Evolutionary conservation across 352 stramenopile species (phyloP).

Genomic region (Pilasporangium apinafurcum): DNA sequence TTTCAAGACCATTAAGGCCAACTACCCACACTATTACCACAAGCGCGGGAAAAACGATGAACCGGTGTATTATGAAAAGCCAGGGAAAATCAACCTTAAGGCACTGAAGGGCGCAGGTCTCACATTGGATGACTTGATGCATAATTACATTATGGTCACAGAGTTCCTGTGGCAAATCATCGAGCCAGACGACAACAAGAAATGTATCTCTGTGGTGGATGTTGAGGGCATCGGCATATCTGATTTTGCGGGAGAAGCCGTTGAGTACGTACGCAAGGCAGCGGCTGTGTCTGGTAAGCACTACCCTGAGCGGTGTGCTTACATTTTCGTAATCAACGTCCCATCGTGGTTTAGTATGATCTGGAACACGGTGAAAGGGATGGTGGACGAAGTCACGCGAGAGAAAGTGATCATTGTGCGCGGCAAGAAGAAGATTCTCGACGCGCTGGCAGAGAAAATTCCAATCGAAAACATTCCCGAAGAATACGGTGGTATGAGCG

Average conservation of each 20-base stretch:
- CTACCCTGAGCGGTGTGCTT: slow-evolving; percentile 90
- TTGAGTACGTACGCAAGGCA: slow-evolving; percentile 81
- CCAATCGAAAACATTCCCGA: slow-evolving; percentile 71
- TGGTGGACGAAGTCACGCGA: slow-evolving; percentile 91
- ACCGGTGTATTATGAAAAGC: slow-evolving; percentile 86
- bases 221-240: slow-evolving; percentile 80
- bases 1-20: slow-evolving; percentile 86
- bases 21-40: slow-evolving; percentile 90
- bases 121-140: slow-evolving; percentile 74
- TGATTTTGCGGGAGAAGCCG: slow-evolving; percentile 81
- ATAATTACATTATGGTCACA: slow-evolving; percentile 83
- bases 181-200: slow-evolving; percentile 78
- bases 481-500: slow-evolving; percentile 68
- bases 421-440: slow-evolving; percentile 77
- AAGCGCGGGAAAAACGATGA: slow-evolving; percentile 74
- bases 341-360: slow-evolving; percentile 92
- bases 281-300: slow-evolving; percentile 82
- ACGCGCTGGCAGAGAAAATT: slow-evolving; percentile 68
- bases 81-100: slow-evolving; percentile 84
- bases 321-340: slow-evolving; percentile 94
- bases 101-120: slow-evolving; percentile 71
- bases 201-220: slow-evolving; percentile 82
- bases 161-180: slow-evolving; percentile 85
- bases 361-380: slow-evolving; percentile 90
- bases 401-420: slow-evolving; percentile 90